phyloP scores from a whole-genome alignment of 768 basidiomycete genomes.

The Psilocybe subaeruginosa region DNA sequence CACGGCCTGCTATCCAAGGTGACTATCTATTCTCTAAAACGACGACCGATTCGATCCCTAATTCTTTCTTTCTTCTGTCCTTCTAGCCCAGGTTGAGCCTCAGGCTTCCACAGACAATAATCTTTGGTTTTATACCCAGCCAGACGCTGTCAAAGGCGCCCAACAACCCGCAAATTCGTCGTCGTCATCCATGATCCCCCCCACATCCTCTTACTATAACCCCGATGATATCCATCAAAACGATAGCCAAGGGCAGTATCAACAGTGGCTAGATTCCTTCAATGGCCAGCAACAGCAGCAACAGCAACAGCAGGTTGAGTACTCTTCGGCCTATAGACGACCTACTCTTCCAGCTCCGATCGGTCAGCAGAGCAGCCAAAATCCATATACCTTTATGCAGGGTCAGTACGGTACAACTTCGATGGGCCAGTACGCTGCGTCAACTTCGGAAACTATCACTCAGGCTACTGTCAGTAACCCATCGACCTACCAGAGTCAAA shows the following conservation, averaged over 20 bases:
- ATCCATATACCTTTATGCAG: slow-evolving; percentile 30
- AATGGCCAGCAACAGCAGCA: slow-evolving; percentile 26
- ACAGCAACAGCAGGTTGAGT: slow-evolving; percentile 22
- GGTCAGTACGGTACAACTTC: slow-evolving; percentile 28
- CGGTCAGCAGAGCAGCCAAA: slow-evolving; percentile 22
- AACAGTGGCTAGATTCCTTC: slow-evolving; percentile 41
- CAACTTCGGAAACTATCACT: slow-evolving; percentile 24
- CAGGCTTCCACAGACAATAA: slow-evolving; percentile 9
- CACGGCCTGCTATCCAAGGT: slow-evolving; percentile 25
- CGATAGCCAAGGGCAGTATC: slow-evolving; percentile 39
- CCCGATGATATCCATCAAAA: slow-evolving; percentile 36
- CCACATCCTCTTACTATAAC: slow-evolving; percentile 57
- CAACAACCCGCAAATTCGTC: slow-evolving; percentile 23
- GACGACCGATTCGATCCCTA: slow-evolving; percentile 3
- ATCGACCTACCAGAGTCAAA: slow-evolving; percentile 11
- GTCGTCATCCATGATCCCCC: slow-evolving; percentile 54
- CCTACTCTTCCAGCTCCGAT: slow-evolving; percentile 10
- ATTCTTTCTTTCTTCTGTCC: slow-evolving; percentile 13
- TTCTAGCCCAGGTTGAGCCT: slow-evolving; percentile 5
- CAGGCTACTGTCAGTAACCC: slow-evolving; percentile 20
- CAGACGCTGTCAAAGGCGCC: slow-evolving; percentile 11
- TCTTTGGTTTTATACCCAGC: slow-evolving; percentile 24
- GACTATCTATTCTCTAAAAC: slow-evolving; percentile 19
- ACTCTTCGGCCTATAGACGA: slow-evolving; percentile 20
- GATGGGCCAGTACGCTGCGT: slow-evolving; percentile 24